Evolutionary conservation across 306 rosid genomes (phyloP), one percentile per base, ranked within the genome.

Genomic region (Cucurbita moschata): DNA sequence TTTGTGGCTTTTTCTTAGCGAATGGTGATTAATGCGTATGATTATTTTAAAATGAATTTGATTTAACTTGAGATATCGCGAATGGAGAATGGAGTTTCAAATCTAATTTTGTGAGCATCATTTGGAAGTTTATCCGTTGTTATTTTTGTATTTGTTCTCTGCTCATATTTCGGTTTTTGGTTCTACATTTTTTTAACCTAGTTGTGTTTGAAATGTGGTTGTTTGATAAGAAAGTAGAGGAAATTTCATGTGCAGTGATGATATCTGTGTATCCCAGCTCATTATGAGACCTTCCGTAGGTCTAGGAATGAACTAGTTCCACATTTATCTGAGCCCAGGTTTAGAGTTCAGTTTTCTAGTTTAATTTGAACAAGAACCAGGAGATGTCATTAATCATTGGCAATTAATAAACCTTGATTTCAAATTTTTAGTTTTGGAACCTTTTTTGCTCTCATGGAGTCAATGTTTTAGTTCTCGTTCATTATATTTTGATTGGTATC

Each of bases 231-330:
- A 38, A 14, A 61, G 44, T 35, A 61, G 49, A 7, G 30, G 37
- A 10, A 43, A 5, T 0, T 9, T 65, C 43, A 10, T 55, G 1
- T 44, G 82, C 83, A 19, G 53, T 80, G 88, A 82, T 82, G 84
- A 85, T 77, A 81, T 50, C 12, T 79, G 83, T 75, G 80, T 68
- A 79, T 85, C 84, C 85, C 85, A 84, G 85, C 85, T 84, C 88
- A 80, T 78, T 84, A 82, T 60, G 83, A 84, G 88, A 56, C 75
- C 84, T 79, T 82, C 40, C 56, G 62, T 63, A 75, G 86, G 86
- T 79, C 82, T 14, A 52, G 82, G 88, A 84, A 71, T 84, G 43
- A 15, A 74, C 53, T 19, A 37, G 19, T 62, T 75, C 66, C 78
- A 81, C 77, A 69, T 79, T 52, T 74, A 55, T 53, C 75, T 71